Conservation (phyloP, 2,329 filamentous ascomycete genomes). For the Cytospora chrysosperma region DNA sequence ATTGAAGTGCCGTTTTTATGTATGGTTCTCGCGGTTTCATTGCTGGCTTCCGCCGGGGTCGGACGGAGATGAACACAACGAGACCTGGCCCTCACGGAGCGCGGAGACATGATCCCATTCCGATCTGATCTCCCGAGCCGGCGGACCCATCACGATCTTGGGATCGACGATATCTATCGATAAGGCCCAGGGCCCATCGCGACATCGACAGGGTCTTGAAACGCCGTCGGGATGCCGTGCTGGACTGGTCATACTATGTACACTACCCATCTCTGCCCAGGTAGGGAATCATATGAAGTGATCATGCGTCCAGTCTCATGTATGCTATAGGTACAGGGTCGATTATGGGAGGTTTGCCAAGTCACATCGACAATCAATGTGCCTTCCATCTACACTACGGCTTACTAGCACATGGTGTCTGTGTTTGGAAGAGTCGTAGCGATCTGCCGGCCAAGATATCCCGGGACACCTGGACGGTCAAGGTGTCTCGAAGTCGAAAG, state of each 20-base stretch:
- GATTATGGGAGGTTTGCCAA: not conserved
- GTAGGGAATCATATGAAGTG: not conserved
- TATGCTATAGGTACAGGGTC: not conserved
- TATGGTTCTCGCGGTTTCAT: not conserved
- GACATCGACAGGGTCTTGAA: constrained; percentile 15
- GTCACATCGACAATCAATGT: not conserved
- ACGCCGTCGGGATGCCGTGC: constrained; percentile 11
- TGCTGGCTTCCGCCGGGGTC: not conserved
- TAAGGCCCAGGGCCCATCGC: constrained; percentile 4
- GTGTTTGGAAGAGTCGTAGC: not conserved
- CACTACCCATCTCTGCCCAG: too few relatives aligned
- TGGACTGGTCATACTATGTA: constrained; percentile 9
- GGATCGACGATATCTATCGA: constrained; percentile 5
- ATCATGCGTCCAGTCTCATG: constrained; percentile 13
- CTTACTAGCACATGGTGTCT: not conserved
- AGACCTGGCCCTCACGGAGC: not conserved
- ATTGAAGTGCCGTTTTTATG: not conserved
- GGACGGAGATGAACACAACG: not conserved
- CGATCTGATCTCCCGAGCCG: not conserved
- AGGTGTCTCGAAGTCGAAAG: not conserved
- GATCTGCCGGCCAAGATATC: not conserved
- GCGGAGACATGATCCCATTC: not conserved
- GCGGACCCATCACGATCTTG: constrained; percentile 8
- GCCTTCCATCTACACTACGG: not conserved
- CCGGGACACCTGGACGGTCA: not conserved